Evolutionary conservation across 2,329 filamentous ascomycete species (phyloP).

Genomic region (Penicillium sp.): DNA sequence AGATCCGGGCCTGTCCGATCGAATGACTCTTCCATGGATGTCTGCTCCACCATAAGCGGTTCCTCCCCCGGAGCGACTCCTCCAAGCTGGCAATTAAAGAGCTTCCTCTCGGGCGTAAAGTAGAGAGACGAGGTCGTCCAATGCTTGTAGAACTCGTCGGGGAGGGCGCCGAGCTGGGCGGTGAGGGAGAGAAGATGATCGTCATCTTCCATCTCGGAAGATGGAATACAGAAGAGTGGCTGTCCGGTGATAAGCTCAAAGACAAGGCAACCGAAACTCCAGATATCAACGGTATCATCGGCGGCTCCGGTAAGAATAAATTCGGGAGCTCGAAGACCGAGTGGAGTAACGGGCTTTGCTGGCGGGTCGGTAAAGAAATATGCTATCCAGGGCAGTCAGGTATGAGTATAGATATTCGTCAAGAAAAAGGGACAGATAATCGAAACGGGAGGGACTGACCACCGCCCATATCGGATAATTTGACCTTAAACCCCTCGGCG

Average conservation of each 20-base stretch:
- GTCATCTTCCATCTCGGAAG: conserved; percentile 26
- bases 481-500: conserved; percentile 22
- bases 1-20: conserved; percentile 23
- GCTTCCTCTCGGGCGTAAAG: conserved; percentile 21
- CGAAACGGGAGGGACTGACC: conserved; percentile 17
- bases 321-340: conserved; percentile 29
- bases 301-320: conserved; percentile 26
- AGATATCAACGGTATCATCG: conserved; percentile 27
- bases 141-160: conserved; percentile 22
- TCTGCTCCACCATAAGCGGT: conserved; percentile 22
- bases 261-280: conserved; percentile 33
- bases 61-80: conserved; percentile 20
- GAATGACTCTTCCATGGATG: conserved; percentile 25
- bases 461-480: conserved; percentile 33
- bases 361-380: conserved; percentile 27
- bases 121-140: conserved; percentile 28
- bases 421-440: conserved; percentile 5
- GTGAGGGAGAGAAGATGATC: conserved; percentile 30
- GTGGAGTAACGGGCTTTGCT: conserved; percentile 22
- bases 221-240: conserved; percentile 23
- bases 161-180: conserved; percentile 24
- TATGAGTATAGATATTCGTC: conserved; percentile 14
- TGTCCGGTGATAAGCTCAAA: conserved; percentile 32
- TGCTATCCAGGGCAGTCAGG: conserved; percentile 11
- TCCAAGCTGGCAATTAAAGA: conserved; percentile 21